Evolutionary conservation across 2,329 filamentous ascomycete genomes (phyloP), one percentile per base, ranked within the genome.

Genomic region (Raffaelea albimanens): DNA sequence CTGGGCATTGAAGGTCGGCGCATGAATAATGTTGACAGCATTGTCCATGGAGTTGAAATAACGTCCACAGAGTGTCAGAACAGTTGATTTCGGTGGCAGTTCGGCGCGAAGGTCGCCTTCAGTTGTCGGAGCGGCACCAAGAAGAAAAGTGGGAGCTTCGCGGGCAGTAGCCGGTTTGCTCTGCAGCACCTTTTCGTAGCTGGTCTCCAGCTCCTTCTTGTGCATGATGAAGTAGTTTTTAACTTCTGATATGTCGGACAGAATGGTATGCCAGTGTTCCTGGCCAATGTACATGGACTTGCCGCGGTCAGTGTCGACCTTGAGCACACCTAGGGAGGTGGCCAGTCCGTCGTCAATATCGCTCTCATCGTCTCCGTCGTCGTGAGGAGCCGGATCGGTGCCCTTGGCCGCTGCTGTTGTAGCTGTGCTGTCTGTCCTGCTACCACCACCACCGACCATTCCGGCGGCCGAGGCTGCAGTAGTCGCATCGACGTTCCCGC

Each of bases 191-290:
- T 81, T 84, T 57, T 86, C 81, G 56, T 87, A 81, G 56, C 90
- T 89, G 50, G 82, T 82, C 60, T 94, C 87, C 50, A 91, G 75
- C 55, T 96, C 89, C 60, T 93, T 90, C 63, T 93, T 94, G 66
- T 96, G 88, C 33, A 76, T 80, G 18, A 69, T 67, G 58, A 95
- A 97, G 67, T 93, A 96, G 56, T 84, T 90, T 61, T 91, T 95
- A 22, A 98, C 91, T 68, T 98, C 93, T 10, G 87, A 75, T 53
- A 98, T 93, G 63, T 90, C 86, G 56, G 80, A 74, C 47, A 94
- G 68, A 46, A 94, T 79, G 36, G 83, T 80, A 57, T 86, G 83
- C 87, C 88, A 94, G 63, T 93, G 85, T 47, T 86, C 83, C 54
- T 88, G 83, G 48, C 87, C 88, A 52, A 91, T 71, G 61, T 93